These are phyloP conservation scores for Periconia macrospinosa DNA, from an alignment of 2,329 filamentous ascomycete genomes.

Conservation along the genomic window DNA sequence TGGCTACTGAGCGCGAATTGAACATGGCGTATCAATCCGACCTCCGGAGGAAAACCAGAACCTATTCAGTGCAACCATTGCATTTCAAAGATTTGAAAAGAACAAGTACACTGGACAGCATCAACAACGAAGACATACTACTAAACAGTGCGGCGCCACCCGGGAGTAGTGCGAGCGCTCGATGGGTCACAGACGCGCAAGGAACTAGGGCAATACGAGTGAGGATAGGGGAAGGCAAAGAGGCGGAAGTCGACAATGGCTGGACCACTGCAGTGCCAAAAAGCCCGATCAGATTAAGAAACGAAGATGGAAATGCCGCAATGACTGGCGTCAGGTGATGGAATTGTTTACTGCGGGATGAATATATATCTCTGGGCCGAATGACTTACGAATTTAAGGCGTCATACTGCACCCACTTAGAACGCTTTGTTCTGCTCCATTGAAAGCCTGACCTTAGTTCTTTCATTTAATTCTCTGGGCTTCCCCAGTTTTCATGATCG, in stretches of 20 bases:
- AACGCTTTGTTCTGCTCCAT: constrained; percentile 50
- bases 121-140: background rate
- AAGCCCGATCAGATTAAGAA: background rate
- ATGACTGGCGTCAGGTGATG: constrained; percentile 17
- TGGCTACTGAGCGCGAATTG: constrained; percentile 5
- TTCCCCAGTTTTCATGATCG: constrained; percentile 32
- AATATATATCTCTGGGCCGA: no score
- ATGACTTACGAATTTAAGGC: constrained; percentile 16
- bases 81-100: background rate
- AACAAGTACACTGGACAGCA: background rate
- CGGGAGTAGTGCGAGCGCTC: background rate
- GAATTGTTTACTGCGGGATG: no score
- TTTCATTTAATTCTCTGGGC: background rate
- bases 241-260: background rate
- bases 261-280: background rate
- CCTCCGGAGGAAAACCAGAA: background rate
- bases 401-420: constrained; percentile 49
- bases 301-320: background rate
- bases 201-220: background rate
- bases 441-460: constrained; percentile 17
- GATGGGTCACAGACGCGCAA: background rate
- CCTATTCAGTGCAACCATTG: background rate
- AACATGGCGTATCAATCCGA: constrained; percentile 4
- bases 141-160: background rate
- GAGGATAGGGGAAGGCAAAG: background rate